phyloP scores from a whole-genome alignment of 148 eudicot species.

The Talinum fruticosum region DNA sequence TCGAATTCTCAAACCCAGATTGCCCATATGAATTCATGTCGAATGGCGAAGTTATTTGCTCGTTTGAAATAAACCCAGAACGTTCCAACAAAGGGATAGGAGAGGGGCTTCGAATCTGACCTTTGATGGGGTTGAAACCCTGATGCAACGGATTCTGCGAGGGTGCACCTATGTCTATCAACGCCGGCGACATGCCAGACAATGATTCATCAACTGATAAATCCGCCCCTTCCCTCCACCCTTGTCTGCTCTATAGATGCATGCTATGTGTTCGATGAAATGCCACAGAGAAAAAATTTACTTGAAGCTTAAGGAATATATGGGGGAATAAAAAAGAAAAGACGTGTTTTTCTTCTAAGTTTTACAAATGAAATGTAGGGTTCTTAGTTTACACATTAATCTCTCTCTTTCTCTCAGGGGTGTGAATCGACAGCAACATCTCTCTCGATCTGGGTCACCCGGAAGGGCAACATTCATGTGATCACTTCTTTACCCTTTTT shows the following conservation, averaged over 20 bases:
- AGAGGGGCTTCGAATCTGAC: conserved; percentile 15
- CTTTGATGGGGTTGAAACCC: conserved; percentile 5
- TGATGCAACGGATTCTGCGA: not conserved
- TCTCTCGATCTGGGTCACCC: conserved; percentile 23
- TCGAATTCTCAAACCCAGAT: conserved; percentile 37
- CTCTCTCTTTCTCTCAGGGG: not conserved
- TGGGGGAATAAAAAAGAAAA: not conserved
- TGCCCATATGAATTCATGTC: conserved; percentile 30
- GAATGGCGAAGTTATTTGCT: conserved; percentile 4
- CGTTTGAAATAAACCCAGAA: conserved; percentile 15
- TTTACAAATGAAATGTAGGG: not conserved
- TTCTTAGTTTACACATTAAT: not conserved
- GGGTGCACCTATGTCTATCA: conserved; percentile 28
- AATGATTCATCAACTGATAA: conserved; percentile 30
- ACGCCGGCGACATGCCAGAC: conserved; percentile 39
- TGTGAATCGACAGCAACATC: conserved; percentile 30
- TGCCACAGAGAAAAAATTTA: conserved; percentile 24
- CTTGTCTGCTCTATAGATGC: conserved; percentile 15
- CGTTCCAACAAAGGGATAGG: not conserved
- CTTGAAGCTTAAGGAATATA: conserved; percentile 17
- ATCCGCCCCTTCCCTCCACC: not conserved
- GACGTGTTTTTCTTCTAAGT: not conserved
- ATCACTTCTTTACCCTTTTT: conserved; percentile 2
- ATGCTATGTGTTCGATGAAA: conserved; percentile 34
- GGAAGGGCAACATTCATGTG: conserved; percentile 29